Percentiles rank a stretch among this genome's conserved stretches.
Conservation (phyloP, 441 rosid species). For the Erodium trifolium region DNA sequence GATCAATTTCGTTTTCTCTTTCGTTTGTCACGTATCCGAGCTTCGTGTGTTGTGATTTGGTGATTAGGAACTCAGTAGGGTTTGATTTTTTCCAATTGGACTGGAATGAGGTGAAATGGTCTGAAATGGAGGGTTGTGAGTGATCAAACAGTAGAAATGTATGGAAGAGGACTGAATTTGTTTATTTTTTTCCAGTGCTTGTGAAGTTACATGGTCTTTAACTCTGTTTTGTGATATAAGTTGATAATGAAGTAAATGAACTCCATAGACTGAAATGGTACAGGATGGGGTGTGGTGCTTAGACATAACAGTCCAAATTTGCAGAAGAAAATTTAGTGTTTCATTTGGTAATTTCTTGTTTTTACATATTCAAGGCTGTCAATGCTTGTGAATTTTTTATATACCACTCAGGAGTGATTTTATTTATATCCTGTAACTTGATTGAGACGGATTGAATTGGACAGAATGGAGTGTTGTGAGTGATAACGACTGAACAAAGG, state of each 20-base stretch:
- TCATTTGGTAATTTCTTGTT: too few species aligned
- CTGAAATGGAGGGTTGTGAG: background rate
- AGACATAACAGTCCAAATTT: background rate
- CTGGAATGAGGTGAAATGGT: background rate
- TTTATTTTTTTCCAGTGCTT: background rate
- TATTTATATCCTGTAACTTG: too few species aligned
- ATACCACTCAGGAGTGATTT: too few species aligned
- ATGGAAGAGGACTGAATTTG: background rate
- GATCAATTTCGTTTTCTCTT: conserved; percentile 10
- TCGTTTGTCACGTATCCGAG: background rate
- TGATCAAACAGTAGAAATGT: background rate
- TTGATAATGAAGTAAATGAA: background rate
- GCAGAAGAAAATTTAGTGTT: background rate
- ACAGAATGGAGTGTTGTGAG: too few species aligned
- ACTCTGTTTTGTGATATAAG: background rate
- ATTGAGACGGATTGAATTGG: too few species aligned
- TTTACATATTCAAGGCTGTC: too few species aligned
- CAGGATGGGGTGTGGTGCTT: background rate
- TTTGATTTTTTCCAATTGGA: background rate
- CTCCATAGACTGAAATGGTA: background rate
- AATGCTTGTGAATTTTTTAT: too few species aligned
- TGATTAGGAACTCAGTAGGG: background rate
- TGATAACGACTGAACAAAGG: background rate
- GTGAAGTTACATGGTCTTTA: background rate
- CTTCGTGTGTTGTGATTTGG: background rate